Evolutionary conservation across 2,329 filamentous ascomycete genomes (phyloP), one percentile per base, ranked within the genome.

Genomic region (Colletotrichum incanum): DNA sequence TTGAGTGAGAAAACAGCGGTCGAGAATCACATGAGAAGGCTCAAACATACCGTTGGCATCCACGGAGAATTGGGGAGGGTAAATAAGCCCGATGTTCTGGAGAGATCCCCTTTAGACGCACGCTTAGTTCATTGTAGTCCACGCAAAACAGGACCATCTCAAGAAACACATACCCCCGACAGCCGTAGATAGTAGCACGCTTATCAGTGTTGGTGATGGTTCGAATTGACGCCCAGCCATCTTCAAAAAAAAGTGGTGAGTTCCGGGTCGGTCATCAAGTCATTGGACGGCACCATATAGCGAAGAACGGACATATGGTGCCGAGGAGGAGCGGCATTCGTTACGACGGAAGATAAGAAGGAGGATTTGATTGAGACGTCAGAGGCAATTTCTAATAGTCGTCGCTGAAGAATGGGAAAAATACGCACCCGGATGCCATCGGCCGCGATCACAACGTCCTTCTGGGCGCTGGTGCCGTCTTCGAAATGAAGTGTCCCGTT

Each of bases 231-330:
- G 20, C 20, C 16, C 39, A 31, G 12, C 60, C 47, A 3, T 63
- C 60, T n/a, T 31, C 18, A 4, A 50, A 50, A 2, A 2, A 52
- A 18, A 4, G 26, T 23, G 3, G 18, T 2, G 8, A 23, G 18
- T 2, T 41, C 60, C 34, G 60, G 37, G 4, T 41, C 47, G 2
- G 37, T 20, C 1, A 14, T 3, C 5, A 63, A 12, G 18, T 39
- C 28, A 18, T 63, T 45, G 8, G 23, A 31, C 1, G 60, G 60
- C 2, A 41, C n/a, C 45, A 63, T 39, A 2, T 52, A 41, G 23
- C 60, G 60, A 11, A 63, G n/a, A n/a, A 63, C 54, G 20, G 60
- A 63, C 31, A 52, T 54, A 14, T 37, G 49, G 20, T 50, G 60
- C 60, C 52, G 18, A 0, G 28, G 18, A 20, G n/a, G 20, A 16